These are phyloP conservation scores for Schizosaccharomyces lindneri DNA, from an alignment of 805 yeast species.

Conservation along the genomic window DNA sequence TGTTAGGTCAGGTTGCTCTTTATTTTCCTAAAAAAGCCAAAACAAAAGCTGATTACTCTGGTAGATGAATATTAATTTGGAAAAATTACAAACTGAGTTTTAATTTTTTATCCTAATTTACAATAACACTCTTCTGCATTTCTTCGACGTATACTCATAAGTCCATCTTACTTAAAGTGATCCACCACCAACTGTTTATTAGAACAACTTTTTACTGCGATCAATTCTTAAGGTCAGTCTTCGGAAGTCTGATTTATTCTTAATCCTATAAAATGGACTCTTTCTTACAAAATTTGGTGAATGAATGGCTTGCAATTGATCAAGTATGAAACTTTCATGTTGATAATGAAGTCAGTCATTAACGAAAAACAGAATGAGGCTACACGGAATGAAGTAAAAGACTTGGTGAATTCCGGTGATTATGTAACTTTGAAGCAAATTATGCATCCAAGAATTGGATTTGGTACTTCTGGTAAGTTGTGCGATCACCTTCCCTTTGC, in stretches of 20 bases:
- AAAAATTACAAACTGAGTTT: no score
- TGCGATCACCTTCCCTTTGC: background rate
- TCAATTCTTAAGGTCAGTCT: no score
- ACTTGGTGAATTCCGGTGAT: background rate
- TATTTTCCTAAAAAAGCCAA: no score
- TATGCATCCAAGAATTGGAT: slow-evolving; percentile 28
- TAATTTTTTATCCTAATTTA: no score
- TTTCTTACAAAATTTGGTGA: slow-evolving; percentile 11
- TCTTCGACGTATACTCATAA: no score
- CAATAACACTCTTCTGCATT: no score
- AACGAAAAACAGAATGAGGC: background rate
- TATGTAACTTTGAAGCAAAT: slow-evolving; percentile 22
- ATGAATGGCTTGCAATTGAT: slow-evolving; percentile 20
- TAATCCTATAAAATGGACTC: background rate
- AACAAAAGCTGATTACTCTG: no score
- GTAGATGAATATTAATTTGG: no score
- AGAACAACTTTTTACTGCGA: no score
- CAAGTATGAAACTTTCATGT: slow-evolving; percentile 14
- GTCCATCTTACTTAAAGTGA: no score
- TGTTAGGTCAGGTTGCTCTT: no score
- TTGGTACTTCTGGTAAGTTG: slow-evolving; percentile 49
- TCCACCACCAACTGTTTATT: no score
- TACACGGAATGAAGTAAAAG: background rate
- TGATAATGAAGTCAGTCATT: background rate
- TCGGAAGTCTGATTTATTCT: background rate